phyloP scores from a whole-genome alignment of 345 rosid genomes.

The Arabidopsis arenosa region DNA sequence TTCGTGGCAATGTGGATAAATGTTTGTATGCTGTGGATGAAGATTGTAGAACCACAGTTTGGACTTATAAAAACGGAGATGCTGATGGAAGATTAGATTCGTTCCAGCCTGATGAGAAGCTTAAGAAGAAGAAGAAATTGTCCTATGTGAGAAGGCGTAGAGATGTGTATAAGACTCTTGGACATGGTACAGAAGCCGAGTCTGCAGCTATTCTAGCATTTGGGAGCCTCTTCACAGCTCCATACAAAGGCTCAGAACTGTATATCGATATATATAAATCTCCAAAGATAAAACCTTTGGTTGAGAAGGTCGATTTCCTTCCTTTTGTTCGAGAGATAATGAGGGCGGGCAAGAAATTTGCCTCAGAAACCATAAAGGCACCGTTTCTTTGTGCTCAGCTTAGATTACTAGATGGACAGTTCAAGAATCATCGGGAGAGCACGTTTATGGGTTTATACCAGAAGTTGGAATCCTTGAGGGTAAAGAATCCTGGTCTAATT shows the following conservation, averaged over 20 bases:
- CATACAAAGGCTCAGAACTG: conserved; percentile 76
- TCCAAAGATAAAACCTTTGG: conserved; percentile 57
- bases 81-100: conserved; percentile 67
- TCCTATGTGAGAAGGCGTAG: conserved; percentile 65
- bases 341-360: conserved; percentile 65
- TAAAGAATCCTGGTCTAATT: conserved; percentile 43
- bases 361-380: conserved; percentile 57
- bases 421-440: conserved; percentile 83
- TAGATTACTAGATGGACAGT: conserved; percentile 92
- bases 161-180: conserved; percentile 68
- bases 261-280: conserved; percentile 64
- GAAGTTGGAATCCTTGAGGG: conserved; percentile 64
- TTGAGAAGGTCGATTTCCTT: conserved; percentile 65
- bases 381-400: conserved; percentile 92
- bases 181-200: conserved; percentile 77
- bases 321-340: conserved; percentile 80
- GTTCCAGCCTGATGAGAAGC: conserved; percentile 82
- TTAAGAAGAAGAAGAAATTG: conserved; percentile 74
- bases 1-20: conserved; percentile 60
- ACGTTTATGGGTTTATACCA: conserved; percentile 68
- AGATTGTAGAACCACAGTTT: conserved; percentile 87
- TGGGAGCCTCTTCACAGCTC: conserved; percentile 86
- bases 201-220: conserved; percentile 71
- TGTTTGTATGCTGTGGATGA: conserved; percentile 75
- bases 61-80: conserved; percentile 68